A percentile compares a stretch with the other conserved stretches of the same genome.
These are phyloP conservation scores for Candida sanyaensis DNA, from an alignment of 1,139 yeast species.

Conservation along the genomic window DNA sequence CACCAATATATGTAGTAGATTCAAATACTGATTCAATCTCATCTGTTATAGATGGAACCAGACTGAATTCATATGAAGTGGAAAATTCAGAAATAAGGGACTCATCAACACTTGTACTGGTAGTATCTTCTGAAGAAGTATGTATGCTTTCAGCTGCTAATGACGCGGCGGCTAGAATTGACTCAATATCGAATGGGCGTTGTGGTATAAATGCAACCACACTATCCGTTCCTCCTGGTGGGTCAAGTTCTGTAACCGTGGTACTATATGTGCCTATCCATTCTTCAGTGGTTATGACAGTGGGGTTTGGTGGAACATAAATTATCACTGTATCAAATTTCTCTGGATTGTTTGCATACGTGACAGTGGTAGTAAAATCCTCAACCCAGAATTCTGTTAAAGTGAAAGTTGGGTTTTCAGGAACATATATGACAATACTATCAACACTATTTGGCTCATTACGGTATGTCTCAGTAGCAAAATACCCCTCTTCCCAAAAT, in stretches of 20 bases:
- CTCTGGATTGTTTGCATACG: constrained; percentile 2
- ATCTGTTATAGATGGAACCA: background rate
- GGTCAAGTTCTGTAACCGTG: background rate
- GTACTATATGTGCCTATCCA: background rate
- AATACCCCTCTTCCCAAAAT: constrained; percentile 10
- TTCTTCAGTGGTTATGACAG: constrained; percentile 14
- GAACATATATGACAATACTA: constrained; percentile 14
- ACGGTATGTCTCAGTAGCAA: constrained; percentile 11
- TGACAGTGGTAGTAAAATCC: constrained; percentile 10
- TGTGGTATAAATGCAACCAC: constrained; percentile 9
- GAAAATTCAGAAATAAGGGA: background rate
- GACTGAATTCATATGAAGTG: too few relatives aligned
- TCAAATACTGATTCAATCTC: too few relatives aligned
- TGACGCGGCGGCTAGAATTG: too few relatives aligned
- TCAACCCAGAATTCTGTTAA: constrained; percentile 14
- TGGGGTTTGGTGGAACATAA: constrained; percentile 18
- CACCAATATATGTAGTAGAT: too few relatives aligned
- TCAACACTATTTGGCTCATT: constrained; percentile 15
- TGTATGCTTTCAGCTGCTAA: too few relatives aligned
- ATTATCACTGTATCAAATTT: constrained; percentile 19
- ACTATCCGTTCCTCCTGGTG: background rate
- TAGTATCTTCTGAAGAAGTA: too few relatives aligned
- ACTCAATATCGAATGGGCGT: constrained; percentile 12
- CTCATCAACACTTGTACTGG: too few relatives aligned
- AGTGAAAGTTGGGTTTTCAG: constrained; percentile 4